These are phyloP conservation scores for Neospora caninum DNA, from an alignment of 169 alveolate species.

Conservation along the genomic window DNA sequence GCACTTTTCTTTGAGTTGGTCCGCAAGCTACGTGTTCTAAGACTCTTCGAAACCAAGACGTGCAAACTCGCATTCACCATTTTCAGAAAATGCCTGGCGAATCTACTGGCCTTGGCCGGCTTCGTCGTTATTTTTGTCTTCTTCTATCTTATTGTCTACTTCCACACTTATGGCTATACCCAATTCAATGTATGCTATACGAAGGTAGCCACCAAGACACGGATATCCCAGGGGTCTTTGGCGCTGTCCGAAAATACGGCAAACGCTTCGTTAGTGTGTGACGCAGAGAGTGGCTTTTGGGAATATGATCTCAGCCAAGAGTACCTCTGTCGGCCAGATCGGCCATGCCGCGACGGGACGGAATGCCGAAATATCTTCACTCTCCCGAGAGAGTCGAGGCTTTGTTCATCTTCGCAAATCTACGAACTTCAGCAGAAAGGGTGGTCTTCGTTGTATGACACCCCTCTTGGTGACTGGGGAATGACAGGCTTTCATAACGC, in stretches of 20 bases:
- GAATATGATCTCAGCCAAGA: conserved; percentile 56
- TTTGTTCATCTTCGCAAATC: conserved; percentile 50
- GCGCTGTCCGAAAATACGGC: not conserved
- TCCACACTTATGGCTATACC: conserved; percentile 31
- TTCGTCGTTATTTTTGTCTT: not conserved
- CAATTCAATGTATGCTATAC: conserved; percentile 20
- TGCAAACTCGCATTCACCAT: not conserved
- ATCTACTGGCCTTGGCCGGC: conserved; percentile 31
- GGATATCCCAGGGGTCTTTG: not conserved
- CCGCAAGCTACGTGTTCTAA: not conserved
- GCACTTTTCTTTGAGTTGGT: not conserved
- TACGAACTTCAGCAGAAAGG: conserved; percentile 51
- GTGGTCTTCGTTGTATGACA: conserved; percentile 34
- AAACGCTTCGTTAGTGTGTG: not conserved
- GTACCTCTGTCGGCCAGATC: conserved; percentile 40
- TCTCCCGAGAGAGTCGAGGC: conserved; percentile 36
- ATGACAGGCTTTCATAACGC: conserved; percentile 49
- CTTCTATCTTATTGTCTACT: not conserved
- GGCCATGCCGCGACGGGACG: conserved; percentile 62
- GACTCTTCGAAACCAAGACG: conserved; percentile 12
- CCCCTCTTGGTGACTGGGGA: conserved; percentile 55
- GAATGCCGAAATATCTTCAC: conserved; percentile 57
- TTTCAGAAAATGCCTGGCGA: not conserved
- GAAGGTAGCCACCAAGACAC: not conserved
- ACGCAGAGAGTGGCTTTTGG: conserved; percentile 66